Conservation (phyloP, 176 grass and related monocot species). For the Carex pumila region DNA sequence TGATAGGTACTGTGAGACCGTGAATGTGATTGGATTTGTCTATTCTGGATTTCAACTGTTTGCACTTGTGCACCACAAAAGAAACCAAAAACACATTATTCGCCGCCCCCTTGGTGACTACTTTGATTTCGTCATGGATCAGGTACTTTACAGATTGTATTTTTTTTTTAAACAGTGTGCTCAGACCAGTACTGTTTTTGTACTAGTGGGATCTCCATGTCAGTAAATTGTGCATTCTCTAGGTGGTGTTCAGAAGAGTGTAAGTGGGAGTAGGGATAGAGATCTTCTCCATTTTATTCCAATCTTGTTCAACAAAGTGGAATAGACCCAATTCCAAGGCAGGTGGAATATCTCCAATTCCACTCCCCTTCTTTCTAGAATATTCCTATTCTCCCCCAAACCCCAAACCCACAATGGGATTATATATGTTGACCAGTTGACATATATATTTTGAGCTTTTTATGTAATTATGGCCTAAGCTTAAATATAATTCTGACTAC, state of each 20-base stretch:
- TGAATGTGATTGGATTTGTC: slow-evolving; percentile 84
- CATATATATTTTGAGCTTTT: neutral
- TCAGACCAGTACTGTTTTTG: neutral
- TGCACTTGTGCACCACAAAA: slow-evolving; percentile 28
- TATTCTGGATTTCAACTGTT: slow-evolving; percentile 68
- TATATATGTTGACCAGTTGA: neutral
- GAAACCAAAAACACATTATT: slow-evolving; percentile 51
- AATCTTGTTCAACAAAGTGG: neutral
- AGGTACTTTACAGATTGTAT: slow-evolving; percentile 38
- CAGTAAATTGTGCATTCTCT: slow-evolving; percentile 11
- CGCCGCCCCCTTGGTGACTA: slow-evolving; percentile 40
- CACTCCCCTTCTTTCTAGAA: neutral
- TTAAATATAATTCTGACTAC: slow-evolving; percentile 19
- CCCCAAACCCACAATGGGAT: neutral
- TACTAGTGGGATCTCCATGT: neutral
- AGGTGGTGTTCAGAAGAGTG: neutral
- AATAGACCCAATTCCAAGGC: neutral
- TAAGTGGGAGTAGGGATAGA: neutral
- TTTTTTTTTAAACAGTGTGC: neutral
- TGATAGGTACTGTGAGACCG: slow-evolving; percentile 66
- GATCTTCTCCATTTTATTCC: neutral
- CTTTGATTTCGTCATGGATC: slow-evolving; percentile 94
- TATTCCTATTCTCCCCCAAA: neutral
- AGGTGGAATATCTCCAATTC: neutral
- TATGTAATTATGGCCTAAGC: neutral